Percentiles rank a stretch among this genome's conserved stretches.
Evolutionary conservation across 2,329 filamentous ascomycete genomes (phyloP).

Genomic region (Colletotrichum gigasporum): DNA sequence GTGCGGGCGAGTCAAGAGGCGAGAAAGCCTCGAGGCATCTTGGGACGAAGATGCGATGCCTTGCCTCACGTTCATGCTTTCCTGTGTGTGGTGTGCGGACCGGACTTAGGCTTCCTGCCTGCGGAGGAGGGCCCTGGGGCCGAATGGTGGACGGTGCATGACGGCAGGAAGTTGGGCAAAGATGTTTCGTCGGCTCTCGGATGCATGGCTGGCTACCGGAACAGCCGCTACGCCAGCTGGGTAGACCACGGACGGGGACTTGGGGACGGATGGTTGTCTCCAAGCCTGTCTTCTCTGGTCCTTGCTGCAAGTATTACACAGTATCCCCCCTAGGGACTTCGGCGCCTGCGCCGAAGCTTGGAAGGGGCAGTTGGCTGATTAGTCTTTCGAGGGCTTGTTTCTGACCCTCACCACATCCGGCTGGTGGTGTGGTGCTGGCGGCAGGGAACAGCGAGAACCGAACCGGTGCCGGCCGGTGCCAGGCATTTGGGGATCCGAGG

Average conservation of each 20-base stretch:
- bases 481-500: too few species aligned
- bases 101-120: not conserved
- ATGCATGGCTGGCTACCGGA: constrained; percentile 4
- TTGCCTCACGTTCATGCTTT: constrained; percentile 11
- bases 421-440: constrained; percentile 7
- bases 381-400: not conserved
- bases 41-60: constrained; percentile 2
- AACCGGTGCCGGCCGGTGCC: not conserved
- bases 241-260: not conserved
- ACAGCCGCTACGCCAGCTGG: not conserved
- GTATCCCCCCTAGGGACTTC: not conserved
- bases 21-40: not conserved
- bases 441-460: not conserved
- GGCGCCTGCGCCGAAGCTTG: not conserved
- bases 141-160: constrained; percentile 21
- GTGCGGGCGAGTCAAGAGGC: constrained; percentile 14
- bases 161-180: not conserved
- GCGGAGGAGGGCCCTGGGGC: not conserved
- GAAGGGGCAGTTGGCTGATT: not conserved
- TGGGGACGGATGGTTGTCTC: not conserved
- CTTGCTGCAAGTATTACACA: not conserved
- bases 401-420: not conserved
- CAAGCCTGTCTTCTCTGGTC: not conserved
- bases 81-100: not conserved
- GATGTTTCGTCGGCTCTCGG: constrained; percentile 32